Percentiles rank a stretch among this genome's conserved stretches.
These are phyloP conservation scores for Penicillium sp. DNA, from an alignment of 2,329 filamentous ascomycete genomes.

Conservation along the genomic window DNA sequence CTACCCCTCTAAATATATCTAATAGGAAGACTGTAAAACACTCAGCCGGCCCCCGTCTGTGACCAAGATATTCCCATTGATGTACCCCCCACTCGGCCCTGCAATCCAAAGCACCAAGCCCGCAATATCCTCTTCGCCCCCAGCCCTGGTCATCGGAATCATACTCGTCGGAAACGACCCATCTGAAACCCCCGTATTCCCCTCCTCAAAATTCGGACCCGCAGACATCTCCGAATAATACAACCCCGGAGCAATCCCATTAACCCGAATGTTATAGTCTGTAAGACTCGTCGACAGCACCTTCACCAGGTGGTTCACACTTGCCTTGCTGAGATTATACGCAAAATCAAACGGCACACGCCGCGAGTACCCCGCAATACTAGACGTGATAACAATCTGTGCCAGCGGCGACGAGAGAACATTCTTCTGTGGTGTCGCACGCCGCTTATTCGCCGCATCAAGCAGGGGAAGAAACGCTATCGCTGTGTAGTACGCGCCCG, in stretches of 20 bases:
- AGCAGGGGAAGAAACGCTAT: slow-evolving; percentile 49
- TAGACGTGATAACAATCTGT: slow-evolving; percentile 54
- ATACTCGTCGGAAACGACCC: slow-evolving; percentile 48
- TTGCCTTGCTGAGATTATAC: slow-evolving; percentile 55
- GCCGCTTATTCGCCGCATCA: slow-evolving; percentile 49
- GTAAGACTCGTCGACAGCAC: slow-evolving; percentile 50
- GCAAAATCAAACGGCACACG: slow-evolving; percentile 45
- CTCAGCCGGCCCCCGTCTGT: slow-evolving; percentile 67
- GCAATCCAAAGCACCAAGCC: slow-evolving; percentile 70
- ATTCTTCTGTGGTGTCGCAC: slow-evolving; percentile 32
- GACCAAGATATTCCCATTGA: slow-evolving; percentile 67
- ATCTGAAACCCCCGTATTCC: slow-evolving; percentile 43
- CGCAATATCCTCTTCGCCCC: slow-evolving; percentile 67
- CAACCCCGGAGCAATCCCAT: slow-evolving; percentile 57
- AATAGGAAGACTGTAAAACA: slow-evolving; percentile 62
- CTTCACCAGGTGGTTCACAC: slow-evolving; percentile 55
- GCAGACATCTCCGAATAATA: slow-evolving; percentile 67
- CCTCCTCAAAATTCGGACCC: slow-evolving; percentile 47
- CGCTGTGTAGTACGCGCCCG: slow-evolving; percentile 47
- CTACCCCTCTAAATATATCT: neutral
- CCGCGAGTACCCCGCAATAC: slow-evolving; percentile 51
- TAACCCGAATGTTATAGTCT: slow-evolving; percentile 52
- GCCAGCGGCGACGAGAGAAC: slow-evolving; percentile 40
- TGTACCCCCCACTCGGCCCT: slow-evolving; percentile 67
- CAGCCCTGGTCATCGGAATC: slow-evolving; percentile 65